Evolutionary conservation across 2,329 filamentous ascomycete species (phyloP), one percentile per base, ranked within the genome.

Genomic region (Penicillium hesseltinei): DNA sequence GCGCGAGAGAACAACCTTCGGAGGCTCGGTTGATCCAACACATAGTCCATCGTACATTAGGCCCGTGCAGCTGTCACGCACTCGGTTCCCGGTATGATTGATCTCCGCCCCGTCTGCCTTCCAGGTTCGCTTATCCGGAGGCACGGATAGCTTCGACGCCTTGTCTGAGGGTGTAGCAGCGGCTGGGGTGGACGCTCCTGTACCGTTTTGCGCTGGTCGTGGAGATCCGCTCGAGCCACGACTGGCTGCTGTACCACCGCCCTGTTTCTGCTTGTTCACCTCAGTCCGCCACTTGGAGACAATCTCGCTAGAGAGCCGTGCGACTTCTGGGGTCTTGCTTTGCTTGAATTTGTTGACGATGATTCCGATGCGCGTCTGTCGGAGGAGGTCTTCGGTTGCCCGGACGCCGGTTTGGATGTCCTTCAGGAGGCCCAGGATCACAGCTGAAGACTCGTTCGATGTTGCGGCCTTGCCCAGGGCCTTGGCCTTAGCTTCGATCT

Each of bases 31-130:
- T 29, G 89, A 85, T 73, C 89, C 88, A 56, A 86, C 84, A 46
- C 89, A 92, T 62, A 99, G 82, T 17, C 92, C 94, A 69, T 99
- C 94, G 80, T 97, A 99, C 74, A 99, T 84, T 43, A 99, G 83
- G 49, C 91, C 92, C 61, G 97, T 87, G 73, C 90, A 96, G 70
- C 86, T 88, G 78, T 97, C 90, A 58, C 94, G 89, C 21, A 84
- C 83, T 56, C 82, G 78, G 58, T 88, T 87, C 47, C 86, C 86
- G 17, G 92, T 97, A 51, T 91, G 84, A 63, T 88, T 85, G 67
- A 85, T 84, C 67, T 92, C 87, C 52, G 96, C 86, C 40, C 88
- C 87, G 73, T 97, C 94, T n/a, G 81, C 83, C 66, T 88, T 88
- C 79, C 88, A 90, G 66, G 85, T 91, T 66, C 94, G 87, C 80